Evolutionary conservation across 2,329 filamentous ascomycete genomes (phyloP), one percentile per base, ranked within the genome.

Genomic region (Botrytis byssoidea): DNA sequence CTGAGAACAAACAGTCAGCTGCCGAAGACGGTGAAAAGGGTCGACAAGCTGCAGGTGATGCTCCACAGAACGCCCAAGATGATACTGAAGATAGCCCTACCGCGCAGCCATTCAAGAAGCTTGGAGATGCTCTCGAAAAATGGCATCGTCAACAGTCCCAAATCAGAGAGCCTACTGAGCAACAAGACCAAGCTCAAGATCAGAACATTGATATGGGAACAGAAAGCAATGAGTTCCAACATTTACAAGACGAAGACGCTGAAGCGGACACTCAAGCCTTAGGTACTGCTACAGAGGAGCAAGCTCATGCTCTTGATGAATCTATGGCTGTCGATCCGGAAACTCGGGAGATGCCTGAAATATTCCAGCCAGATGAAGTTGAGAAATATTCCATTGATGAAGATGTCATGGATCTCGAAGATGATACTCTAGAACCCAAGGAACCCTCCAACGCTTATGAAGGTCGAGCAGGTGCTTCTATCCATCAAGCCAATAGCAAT

Each of bases 201-300:
- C 46, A 76, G 46, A 75, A 75, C 18, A 73, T 74, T 61, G 83
- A 84, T 77, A 84, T 81, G 78, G 89, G 93, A 74, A 86, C 90
- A n/a, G 91, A 96, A 75, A 92, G 91, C 80, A 89, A 89, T n/a
- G 94, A 98, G 80, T 98, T 98, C 80, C 94, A 98, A 83, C 96
- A 99, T 83, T 85, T 98, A 5, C 91, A 92, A 75, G 90, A 98
- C 77, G 93, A 98, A 74, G 88, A 96, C 44, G 89, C 91, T 42
- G 87, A 91, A 71, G 89, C 92, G n/a, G 95, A 98, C 81, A 91
- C 94, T 1, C 96, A 99, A 83, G 96, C 96, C 22, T 88, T 99
- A 79, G 97, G 96, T 48, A 91, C 93, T 57, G 93, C 95, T 8
- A 92, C 90, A 18, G 92, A 97, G 76, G 95, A 99, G 40, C 93